Conservation (phyloP, 83 land plant species). For the Picea mariana region DNA sequence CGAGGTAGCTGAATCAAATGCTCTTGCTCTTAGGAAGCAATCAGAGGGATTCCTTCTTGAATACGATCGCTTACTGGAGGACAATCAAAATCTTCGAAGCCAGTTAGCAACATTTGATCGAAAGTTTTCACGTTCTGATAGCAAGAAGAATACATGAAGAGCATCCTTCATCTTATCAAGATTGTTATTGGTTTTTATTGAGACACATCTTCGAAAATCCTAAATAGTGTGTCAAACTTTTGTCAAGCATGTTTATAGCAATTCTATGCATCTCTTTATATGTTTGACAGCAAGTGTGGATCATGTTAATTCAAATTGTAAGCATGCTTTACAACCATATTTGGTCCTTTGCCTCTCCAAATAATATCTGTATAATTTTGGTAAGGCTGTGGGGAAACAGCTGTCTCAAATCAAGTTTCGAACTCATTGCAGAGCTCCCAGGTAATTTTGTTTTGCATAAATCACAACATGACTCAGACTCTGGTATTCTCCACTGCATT, state of each 20-base stretch:
- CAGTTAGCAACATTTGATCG: conserved; percentile 68
- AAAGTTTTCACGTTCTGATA: conserved; percentile 48
- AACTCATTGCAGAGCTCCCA: neutral
- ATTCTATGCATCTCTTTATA: conserved; percentile 1
- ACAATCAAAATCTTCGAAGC: conserved; percentile 72
- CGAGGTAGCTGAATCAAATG: conserved; percentile 61
- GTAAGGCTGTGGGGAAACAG: neutral
- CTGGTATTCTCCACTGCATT: neutral
- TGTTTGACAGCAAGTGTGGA: neutral
- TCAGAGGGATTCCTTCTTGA: conserved; percentile 79
- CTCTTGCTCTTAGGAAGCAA: conserved; percentile 65
- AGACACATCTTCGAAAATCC: neutral
- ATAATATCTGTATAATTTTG: neutral
- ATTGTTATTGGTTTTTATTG: neutral
- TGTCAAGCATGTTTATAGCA: neutral
- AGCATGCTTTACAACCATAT: neutral
- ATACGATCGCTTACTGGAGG: conserved; percentile 81
- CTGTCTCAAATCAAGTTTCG: neutral
- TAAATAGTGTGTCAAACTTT: neutral
- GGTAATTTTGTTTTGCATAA: neutral
- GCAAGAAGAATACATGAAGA: conserved; percentile 48
- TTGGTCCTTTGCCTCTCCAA: neutral
- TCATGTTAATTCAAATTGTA: conserved; percentile 4
- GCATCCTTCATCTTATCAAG: neutral
- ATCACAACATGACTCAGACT: too few relatives aligned